Conservation (phyloP, 208 protist genomes). For the Acanthamoeba culbertsoni region DNA sequence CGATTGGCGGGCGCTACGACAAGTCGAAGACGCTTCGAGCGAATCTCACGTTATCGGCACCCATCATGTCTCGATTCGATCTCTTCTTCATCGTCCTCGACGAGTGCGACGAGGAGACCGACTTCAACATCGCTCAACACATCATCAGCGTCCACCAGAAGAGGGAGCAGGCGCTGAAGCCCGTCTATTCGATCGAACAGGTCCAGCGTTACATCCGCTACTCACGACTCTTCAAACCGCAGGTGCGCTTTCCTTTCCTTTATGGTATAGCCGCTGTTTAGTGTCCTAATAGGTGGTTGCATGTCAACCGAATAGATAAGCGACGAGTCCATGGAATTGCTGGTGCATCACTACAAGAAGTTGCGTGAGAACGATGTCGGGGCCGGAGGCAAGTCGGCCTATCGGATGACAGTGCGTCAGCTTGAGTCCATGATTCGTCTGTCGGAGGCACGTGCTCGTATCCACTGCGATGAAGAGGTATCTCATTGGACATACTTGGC, state of each 20-base stretch:
- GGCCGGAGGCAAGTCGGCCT: neutral
- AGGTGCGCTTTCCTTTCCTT: constrained; percentile 45
- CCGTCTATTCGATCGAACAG: constrained; percentile 52
- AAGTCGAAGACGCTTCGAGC: constrained; percentile 87
- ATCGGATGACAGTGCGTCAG: constrained; percentile 96
- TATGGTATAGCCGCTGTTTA: neutral
- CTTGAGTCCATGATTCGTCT: constrained; percentile 99
- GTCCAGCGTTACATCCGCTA: constrained; percentile 91
- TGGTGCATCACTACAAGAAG: constrained; percentile 90
- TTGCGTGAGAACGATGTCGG: constrained; percentile 91
- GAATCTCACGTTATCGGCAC: constrained; percentile 99
- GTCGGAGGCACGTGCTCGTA: constrained; percentile 95
- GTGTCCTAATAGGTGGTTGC: neutral
- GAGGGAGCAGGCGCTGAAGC: constrained; percentile 64
- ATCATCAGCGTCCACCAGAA: constrained; percentile 68
- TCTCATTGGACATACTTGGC: too few relatives aligned
- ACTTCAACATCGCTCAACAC: constrained; percentile 93
- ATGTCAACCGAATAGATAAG: constrained; percentile 72
- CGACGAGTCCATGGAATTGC: constrained; percentile 86
- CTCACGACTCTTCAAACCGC: constrained; percentile 90
- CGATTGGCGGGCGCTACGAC: constrained; percentile 96
- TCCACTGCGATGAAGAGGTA: constrained; percentile 94
- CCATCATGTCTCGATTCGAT: constrained; percentile 99
- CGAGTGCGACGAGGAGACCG: constrained; percentile 83
- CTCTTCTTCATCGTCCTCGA: constrained; percentile 51